A percentile compares a stretch with the other conserved stretches of the same genome.
Evolutionary conservation across 2,329 filamentous ascomycete species (phyloP).

Genomic region (Penicillium sp.): DNA sequence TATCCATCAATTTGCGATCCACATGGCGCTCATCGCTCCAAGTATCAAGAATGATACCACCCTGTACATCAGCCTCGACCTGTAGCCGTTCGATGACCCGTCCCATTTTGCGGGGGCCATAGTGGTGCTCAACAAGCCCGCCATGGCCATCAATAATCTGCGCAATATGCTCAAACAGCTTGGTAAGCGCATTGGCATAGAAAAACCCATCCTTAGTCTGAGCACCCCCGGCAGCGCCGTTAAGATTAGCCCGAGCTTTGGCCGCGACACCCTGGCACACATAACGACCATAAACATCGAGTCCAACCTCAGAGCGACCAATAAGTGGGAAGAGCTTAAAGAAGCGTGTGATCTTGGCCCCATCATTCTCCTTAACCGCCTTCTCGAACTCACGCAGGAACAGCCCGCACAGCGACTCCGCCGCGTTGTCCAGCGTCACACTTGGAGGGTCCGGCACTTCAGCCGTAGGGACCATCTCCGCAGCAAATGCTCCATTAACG

Average conservation of each 20-base stretch:
- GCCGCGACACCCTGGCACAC: conserved; percentile 92
- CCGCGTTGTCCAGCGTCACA: conserved; percentile 80
- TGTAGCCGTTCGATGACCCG: conserved; percentile 90
- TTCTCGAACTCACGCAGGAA: conserved; percentile 95
- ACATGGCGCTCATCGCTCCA: conserved; percentile 89
- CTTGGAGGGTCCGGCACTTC: conserved; percentile 91
- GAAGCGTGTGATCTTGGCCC: conserved; percentile 85
- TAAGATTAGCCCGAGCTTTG: conserved; percentile 75
- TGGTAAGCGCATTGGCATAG: conserved; percentile 85
- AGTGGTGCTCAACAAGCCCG: conserved; percentile 86
- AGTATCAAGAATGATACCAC: conserved; percentile 90
- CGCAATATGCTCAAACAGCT: conserved; percentile 94
- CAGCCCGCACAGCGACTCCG: conserved; percentile 82
- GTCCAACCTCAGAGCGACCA: conserved; percentile 77
- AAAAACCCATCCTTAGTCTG: conserved; percentile 77
- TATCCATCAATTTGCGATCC: conserved; percentile 83
- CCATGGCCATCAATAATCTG: conserved; percentile 94
- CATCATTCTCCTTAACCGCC: conserved; percentile 82
- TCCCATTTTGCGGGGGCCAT: conserved; percentile 88
- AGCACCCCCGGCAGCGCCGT: conserved; percentile 59
- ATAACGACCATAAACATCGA: conserved; percentile 94
- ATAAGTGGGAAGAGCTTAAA: conserved; percentile 98
- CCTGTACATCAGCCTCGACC: conserved; percentile 92
- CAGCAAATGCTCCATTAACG: conserved; percentile 78
- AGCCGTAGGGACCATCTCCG: conserved; percentile 88